These are phyloP conservation scores for Climacium dendroides DNA, from an alignment of 225 moss, liverwort and hornwort genomes.

Conservation along the genomic window DNA sequence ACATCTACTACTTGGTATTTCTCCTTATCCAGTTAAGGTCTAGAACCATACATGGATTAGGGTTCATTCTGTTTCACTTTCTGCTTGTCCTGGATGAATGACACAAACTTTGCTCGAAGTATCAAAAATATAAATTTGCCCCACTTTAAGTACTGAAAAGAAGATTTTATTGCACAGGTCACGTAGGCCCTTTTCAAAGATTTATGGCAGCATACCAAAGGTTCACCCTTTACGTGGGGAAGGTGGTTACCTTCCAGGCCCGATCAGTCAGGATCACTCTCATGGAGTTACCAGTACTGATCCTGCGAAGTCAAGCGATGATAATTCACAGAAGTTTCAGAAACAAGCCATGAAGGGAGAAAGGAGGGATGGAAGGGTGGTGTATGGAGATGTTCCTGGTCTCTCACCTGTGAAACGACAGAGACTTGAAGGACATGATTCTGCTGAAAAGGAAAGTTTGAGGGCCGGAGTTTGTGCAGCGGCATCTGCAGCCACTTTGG, in stretches of 20 bases:
- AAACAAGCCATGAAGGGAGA: slow-evolving; percentile 45
- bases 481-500: slow-evolving; percentile 62
- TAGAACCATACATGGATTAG: background rate
- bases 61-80: background rate
- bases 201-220: slow-evolving; percentile 25
- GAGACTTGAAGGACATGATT: slow-evolving; percentile 66
- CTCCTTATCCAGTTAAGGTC: background rate
- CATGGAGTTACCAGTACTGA: slow-evolving; percentile 17
- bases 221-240: slow-evolving; percentile 16
- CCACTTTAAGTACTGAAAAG: background rate
- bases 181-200: slow-evolving; percentile 29
- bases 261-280: slow-evolving; percentile 28
- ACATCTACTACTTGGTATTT: background rate
- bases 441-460: slow-evolving; percentile 33
- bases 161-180: slow-evolving; percentile 18
- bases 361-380: slow-evolving; percentile 25
- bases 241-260: slow-evolving; percentile 48
- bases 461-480: slow-evolving; percentile 78
- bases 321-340: slow-evolving; percentile 20
- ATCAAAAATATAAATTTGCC: background rate
- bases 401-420: slow-evolving; percentile 56
- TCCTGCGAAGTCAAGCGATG: slow-evolving; percentile 34
- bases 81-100: background rate
- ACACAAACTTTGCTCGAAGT: background rate
- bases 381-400: slow-evolving; percentile 9